Base-by-base conservation (phyloP, 805 yeast species). In the Saturnispora sekii region DNA sequence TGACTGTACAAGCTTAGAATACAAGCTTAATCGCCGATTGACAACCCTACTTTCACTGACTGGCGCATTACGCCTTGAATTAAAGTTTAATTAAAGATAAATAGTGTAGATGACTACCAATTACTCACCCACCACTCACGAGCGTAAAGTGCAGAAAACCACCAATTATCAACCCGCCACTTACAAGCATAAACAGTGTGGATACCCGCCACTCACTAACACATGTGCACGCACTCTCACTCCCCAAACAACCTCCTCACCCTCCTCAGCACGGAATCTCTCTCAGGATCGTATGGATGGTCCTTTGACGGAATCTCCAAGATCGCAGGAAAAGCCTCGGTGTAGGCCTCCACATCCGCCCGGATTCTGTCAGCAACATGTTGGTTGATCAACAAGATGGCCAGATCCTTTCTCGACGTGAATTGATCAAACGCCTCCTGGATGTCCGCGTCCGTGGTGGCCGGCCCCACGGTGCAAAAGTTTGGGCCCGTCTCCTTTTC, bases 241-340 rank as follows among this genome's bases (percentile, higher is more conserved):
- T 93, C 97, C 38, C 98, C 97, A 68, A 90, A 89, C 51, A 93
- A 69, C 62, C 96, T 80, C 70, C 95, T 83, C 31, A 93, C 98
- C 63, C 95, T 84, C 67, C 90, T 81, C 65, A 93, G 73, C 35
- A 93, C 88, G 16, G 95, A 83, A 65, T 93, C 98, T 77, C 90
- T 93, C 63, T 90, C 97, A 16, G 98, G 98, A 63, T 93, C 95
- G 63, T 93, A 93, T 17, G 98, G 97, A 63, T 93, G 97, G 60
- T 93, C 98, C 69, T 93, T 93, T 12, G 97, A 87, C 26, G 98
- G 98, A 50, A 93, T 93, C 67, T 93, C 98, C 59, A 93, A 72
- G 40, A 93, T 78, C 3, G 98, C 97, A 8, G 98, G 98, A 66
- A 93, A 93, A 10, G 98, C 95, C 51, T 80, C 77, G 14, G 94